Evolutionary conservation across 2,329 filamentous ascomycete genomes (phyloP).

Genomic region (Alternaria triticimaculans): DNA sequence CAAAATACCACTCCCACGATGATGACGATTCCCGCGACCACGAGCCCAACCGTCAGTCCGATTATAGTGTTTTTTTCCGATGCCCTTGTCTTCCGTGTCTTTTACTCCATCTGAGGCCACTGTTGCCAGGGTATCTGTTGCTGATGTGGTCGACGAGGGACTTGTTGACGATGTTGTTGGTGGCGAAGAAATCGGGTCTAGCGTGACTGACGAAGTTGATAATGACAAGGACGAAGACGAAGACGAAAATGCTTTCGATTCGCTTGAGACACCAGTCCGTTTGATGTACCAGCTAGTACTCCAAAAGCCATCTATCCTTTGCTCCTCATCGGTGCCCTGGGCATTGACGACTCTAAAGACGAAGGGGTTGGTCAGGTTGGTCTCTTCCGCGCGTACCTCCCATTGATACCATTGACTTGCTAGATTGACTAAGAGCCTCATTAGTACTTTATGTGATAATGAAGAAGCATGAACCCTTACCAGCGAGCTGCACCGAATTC

Average conservation of each 20-base stretch:
- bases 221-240: background rate
- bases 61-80: background rate
- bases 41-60: background rate
- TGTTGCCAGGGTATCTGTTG: background rate
- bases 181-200: background rate
- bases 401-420: too few species aligned
- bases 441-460: too few species aligned
- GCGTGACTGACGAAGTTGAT: background rate
- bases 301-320: background rate
- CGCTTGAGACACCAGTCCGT: background rate
- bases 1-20: background rate
- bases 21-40: background rate
- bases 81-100: background rate
- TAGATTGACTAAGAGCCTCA: too few species aligned
- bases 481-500: constrained; percentile 1
- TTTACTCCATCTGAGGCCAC: too few species aligned
- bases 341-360: background rate
- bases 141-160: background rate
- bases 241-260: background rate
- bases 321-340: background rate
- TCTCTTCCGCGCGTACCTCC: too few species aligned
- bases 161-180: background rate
- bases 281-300: background rate
- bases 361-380: background rate
- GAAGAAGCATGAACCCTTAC: too few species aligned